A percentile compares a stretch with the other conserved stretches of the same genome.
phyloP scores from a whole-genome alignment of 2,329 filamentous ascomycete species.

The Colletotrichum kahawae region DNA sequence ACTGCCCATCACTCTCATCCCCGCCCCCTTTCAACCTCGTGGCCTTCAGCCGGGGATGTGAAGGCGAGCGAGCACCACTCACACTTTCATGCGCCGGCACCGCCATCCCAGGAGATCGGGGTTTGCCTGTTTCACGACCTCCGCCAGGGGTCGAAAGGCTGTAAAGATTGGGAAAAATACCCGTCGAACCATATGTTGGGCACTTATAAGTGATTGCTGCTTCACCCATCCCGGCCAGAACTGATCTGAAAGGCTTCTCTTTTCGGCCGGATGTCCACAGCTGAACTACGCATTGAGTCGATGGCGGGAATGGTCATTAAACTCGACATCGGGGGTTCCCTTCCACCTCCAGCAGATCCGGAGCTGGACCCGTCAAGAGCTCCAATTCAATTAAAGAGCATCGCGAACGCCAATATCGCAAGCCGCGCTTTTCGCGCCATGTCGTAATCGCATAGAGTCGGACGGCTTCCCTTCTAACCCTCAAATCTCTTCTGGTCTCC shows the following conservation, averaged over 20 bases:
- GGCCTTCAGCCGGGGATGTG: not conserved
- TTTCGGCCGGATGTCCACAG: not conserved
- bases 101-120: not conserved
- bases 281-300: constrained; percentile 1
- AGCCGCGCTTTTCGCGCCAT: not conserved
- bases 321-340: not conserved
- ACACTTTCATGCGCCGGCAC: constrained; percentile 17
- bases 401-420: not conserved
- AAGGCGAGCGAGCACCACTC: constrained; percentile 4
- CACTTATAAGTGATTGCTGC: not conserved
- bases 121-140: not conserved
- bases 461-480: not conserved
- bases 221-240: not conserved
- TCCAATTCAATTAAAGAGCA: not conserved
- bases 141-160: not conserved
- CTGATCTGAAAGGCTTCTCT: not conserved
- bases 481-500: constrained; percentile 16
- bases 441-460: constrained; percentile 3
- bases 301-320: not conserved
- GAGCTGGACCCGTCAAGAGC: not conserved
- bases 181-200: constrained; percentile 19
- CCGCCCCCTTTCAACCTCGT: not conserved
- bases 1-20: not conserved
- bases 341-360: not conserved
- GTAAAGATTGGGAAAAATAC: not conserved